These are phyloP conservation scores for Debaryomyces hansenii DNA, from an alignment of 805 yeast species.

Conservation along the genomic window DNA sequence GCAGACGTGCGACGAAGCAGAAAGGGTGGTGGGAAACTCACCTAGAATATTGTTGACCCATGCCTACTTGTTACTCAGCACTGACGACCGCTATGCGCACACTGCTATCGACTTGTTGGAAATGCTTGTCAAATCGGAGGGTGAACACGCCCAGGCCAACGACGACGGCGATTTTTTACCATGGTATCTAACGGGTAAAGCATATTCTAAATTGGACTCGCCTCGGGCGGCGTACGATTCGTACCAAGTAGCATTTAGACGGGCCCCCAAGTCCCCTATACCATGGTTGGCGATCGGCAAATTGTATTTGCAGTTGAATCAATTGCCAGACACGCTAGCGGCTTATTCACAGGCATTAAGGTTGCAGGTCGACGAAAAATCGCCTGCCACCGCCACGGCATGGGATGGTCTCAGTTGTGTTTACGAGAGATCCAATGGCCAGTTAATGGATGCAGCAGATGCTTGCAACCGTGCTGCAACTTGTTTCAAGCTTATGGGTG, in stretches of 20 bases:
- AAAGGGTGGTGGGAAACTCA: conserved; percentile 43
- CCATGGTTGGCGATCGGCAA: conserved; percentile 70
- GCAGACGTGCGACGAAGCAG: conserved; percentile 49
- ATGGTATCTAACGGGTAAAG: conserved; percentile 56
- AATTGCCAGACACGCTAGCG: conserved; percentile 63
- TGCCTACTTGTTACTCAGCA: conserved; percentile 45
- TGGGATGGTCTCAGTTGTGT: conserved; percentile 68
- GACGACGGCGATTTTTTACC: conserved; percentile 54
- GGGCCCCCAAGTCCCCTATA: conserved; percentile 54
- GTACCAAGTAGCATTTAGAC: conserved; percentile 53
- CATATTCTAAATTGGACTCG: conserved; percentile 45
- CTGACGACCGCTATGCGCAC: conserved; percentile 3
- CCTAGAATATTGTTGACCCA: conserved; percentile 48
- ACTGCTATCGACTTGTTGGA: conserved; percentile 37
- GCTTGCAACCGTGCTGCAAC: conserved; percentile 54
- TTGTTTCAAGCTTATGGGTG: conserved; percentile 50
- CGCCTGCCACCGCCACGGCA: conserved; percentile 49
- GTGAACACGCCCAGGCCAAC: conserved; percentile 15
- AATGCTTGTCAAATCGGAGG: conserved; percentile 28
- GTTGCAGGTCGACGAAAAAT: conserved; percentile 47
- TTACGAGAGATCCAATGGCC: conserved; percentile 63
- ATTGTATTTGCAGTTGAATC: conserved; percentile 56
- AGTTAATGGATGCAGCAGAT: conserved; percentile 58
- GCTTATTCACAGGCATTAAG: conserved; percentile 68
- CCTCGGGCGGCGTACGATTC: conserved; percentile 56